phyloP scores from a whole-genome alignment of 1,284 basidiomycete genomes.

The Boletellus deceptivus region DNA sequence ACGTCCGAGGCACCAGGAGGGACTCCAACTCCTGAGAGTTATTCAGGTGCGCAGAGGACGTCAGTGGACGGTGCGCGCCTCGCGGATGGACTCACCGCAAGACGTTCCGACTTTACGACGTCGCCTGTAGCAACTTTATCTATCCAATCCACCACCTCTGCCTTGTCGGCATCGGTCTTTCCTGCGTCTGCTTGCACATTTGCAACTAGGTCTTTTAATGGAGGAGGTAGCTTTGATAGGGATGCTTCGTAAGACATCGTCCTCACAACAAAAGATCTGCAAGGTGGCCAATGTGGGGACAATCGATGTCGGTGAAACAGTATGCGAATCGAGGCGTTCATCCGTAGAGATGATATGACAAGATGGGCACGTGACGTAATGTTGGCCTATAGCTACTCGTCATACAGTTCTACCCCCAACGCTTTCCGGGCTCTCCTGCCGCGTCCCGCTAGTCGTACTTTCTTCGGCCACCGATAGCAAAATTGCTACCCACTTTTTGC shows the following conservation, averaged over 20 bases:
- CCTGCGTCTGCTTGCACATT: conserved; percentile 51
- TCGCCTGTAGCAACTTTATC: conserved; percentile 58
- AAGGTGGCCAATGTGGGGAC: conserved; percentile 2
- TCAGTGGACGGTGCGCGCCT: background rate
- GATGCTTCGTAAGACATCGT: conserved; percentile 59
- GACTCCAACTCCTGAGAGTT: conserved; percentile 63
- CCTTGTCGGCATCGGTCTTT: conserved; percentile 58
- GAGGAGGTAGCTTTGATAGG: conserved; percentile 49
- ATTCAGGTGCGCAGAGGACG: background rate
- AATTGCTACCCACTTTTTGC: conserved; percentile 71
- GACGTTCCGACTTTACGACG: conserved; percentile 43
- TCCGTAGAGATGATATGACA: background rate
- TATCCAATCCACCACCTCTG: conserved; percentile 67
- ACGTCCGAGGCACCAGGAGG: conserved; percentile 76
- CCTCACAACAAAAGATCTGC: conserved; percentile 25
- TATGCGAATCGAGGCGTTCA: background rate
- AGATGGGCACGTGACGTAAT: conserved; percentile 3
- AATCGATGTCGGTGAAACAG: conserved; percentile 25
- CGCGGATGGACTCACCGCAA: conserved; percentile 45
- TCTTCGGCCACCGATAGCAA: conserved; percentile 44
- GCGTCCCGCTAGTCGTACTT: conserved; percentile 36
- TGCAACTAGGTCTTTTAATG: conserved; percentile 57
- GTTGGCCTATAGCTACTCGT: background rate
- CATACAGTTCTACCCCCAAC: background rate
- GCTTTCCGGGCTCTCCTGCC: background rate